A percentile compares a stretch with the other conserved stretches of the same genome.
Conservation (phyloP, 495 filamentous ascomycete species). For the Penicillium fimorum region DNA sequence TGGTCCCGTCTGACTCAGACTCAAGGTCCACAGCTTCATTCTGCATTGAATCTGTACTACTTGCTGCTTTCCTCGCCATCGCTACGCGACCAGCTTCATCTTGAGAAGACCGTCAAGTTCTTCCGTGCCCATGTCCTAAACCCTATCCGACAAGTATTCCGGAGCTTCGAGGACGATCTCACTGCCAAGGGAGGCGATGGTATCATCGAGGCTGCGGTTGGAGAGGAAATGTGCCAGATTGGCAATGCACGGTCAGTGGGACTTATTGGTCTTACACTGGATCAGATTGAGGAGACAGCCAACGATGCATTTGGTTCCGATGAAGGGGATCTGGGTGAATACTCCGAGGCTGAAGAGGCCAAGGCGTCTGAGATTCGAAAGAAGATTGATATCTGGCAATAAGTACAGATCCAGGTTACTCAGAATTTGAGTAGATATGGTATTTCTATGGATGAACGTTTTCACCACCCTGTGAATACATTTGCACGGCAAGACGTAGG, state of each 20-base stretch:
- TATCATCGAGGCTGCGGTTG: conserved; percentile 38
- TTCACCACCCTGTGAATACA: not conserved
- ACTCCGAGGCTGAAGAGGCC: conserved; percentile 33
- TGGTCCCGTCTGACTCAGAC: conserved; percentile 42
- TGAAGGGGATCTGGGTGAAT: conserved; percentile 33
- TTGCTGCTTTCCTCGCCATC: conserved; percentile 38
- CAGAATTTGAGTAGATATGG: not conserved
- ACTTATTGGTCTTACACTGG: conserved; percentile 35
- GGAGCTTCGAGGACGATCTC: conserved; percentile 37
- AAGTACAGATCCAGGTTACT: not conserved
- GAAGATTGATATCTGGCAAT: conserved; percentile 23
- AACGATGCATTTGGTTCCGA: conserved; percentile 34
- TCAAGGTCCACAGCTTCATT: conserved; percentile 38
- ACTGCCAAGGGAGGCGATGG: conserved; percentile 40
- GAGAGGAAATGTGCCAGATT: conserved; percentile 38
- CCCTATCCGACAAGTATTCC: conserved; percentile 35
- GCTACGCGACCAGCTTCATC: conserved; percentile 33
- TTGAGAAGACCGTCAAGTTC: conserved; percentile 38
- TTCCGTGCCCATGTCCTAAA: conserved; percentile 41
- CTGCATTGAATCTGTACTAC: conserved; percentile 48
- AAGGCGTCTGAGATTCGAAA: conserved; percentile 31
- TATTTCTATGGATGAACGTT: conserved; percentile 1
- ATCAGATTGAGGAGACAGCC: conserved; percentile 40
- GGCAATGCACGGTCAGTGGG: conserved; percentile 42
- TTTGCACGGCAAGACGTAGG: no score